Evolutionary conservation across 2,329 filamentous ascomycete genomes (phyloP), one percentile per base, ranked within the genome.

Genomic region (Aciculosporium take): DNA sequence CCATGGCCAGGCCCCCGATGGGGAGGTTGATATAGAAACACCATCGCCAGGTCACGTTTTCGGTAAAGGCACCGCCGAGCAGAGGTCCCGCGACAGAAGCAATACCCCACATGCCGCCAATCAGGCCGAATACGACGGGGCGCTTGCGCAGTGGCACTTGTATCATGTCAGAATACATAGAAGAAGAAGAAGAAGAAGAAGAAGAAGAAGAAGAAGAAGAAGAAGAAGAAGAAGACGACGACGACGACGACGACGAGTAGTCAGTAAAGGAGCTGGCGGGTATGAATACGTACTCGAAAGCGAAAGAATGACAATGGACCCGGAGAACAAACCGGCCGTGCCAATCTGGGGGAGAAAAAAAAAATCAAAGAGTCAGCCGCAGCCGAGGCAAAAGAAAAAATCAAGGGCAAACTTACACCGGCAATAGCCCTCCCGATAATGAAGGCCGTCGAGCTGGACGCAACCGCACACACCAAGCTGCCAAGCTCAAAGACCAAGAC

Each of bases 61-160:
- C 63, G 2, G 69, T 68, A 30, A 73, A 69, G 6, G 54, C 68
- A 17, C 69, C 69, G 5, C 69, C 69, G 5, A 71, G 56, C 12
- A 74, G 52, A 7, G 70, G 70, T 0, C 69, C 70, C 3, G 65
- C 64, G 6, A 72, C 67, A 23, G 58, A 62, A 32, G 71, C 71
- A 38, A 78, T 64, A 13, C 72, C 74, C 56, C 68, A 76, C 60
- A 75, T 72, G 38, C 63, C 68, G 9, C 68, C 69, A 31, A 76
- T 63, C 31, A 75, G 53, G 21, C 72, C 72, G 41, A 72, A 72
- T 20, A 68, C 71, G 24, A 72, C 55, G 7, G 67, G 73, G 25
- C 73, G 62, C 49, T 72, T 70, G 7, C 65, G 56, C 7, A 77
- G 62, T 4, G 74, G 72, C 37, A 76, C 67, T 60, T 10, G 2